phyloP scores from a whole-genome alignment of 139 green algal genomes.

The Mychonastes homosphaera region DNA sequence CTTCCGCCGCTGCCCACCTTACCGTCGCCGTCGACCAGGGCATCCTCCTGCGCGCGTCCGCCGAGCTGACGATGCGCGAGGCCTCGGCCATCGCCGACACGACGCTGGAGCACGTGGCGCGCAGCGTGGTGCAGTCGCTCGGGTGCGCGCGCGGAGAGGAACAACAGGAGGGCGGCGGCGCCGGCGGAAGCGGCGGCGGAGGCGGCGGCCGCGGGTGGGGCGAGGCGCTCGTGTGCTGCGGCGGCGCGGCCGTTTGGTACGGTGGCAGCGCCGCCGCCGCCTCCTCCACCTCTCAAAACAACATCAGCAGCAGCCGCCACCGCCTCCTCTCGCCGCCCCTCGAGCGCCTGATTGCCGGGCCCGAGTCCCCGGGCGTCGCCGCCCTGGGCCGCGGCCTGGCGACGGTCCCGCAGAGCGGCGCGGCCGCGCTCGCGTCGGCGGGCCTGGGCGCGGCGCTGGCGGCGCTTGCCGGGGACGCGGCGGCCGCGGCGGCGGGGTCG shows the following conservation, averaged over 20 bases:
- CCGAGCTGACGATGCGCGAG: constrained; percentile 61
- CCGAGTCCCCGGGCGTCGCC: constrained; percentile 15
- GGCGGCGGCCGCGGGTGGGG: too few species aligned
- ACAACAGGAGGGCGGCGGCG: too few species aligned
- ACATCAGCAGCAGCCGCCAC: too few species aligned
- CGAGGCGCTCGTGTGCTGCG: too few species aligned
- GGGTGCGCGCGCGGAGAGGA: too few species aligned
- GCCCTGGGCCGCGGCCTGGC: constrained; percentile 54
- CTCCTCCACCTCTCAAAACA: too few species aligned
- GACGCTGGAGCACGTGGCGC: constrained; percentile 67
- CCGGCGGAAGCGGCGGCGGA: too few species aligned
- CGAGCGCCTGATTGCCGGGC: constrained; percentile 18
- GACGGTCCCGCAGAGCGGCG: constrained; percentile 26
- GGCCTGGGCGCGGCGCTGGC: constrained; percentile 34
- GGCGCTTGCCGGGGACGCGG: constrained; percentile 42
- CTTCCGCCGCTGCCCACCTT: background rate
- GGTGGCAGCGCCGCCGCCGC: too few species aligned
- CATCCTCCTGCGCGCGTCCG: constrained; percentile 30
- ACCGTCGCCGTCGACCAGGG: constrained; percentile 39
- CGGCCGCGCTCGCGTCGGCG: constrained; percentile 34
- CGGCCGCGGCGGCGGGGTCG: constrained; percentile 50
- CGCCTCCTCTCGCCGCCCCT: constrained; percentile 11
- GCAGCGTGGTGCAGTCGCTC: constrained; percentile 54
- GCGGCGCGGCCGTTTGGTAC: too few species aligned
- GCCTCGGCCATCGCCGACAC: constrained; percentile 66